Evolutionary conservation across 2,329 filamentous ascomycete genomes (phyloP), one percentile per base, ranked within the genome.

Genomic region (Botrytis pseudocinerea): DNA sequence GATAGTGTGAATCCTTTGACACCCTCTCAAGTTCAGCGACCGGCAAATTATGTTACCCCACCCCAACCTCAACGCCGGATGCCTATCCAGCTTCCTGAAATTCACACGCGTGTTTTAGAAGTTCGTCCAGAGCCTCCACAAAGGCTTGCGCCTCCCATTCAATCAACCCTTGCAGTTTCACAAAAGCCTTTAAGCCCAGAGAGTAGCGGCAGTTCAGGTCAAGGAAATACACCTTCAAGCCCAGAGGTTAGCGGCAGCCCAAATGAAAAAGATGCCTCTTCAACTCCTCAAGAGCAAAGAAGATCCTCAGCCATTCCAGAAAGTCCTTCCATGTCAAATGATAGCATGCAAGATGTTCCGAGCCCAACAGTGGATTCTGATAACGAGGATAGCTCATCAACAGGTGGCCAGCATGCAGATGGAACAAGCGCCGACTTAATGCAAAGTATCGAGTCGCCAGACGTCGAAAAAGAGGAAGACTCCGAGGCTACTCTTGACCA

Each of bases 361-460:
- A 68, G 48, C 18, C 65, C 65, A 57, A 57, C 5, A 32, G 48
- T 57, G 32, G 35, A 42, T 6, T 57, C 65, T 22, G 35, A 42
- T 28, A 25, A 44, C 35, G n/a, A 57, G 1, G 65, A 68, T 57
- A 18, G n/a, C n/a, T 57, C 48, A 32, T 20, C n/a, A 38, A 44
- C 25, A 32, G 12, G 3, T 68, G 42, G 10, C 6, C 65, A 57
- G 12, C 38, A 68, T 32, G 18, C n/a, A 57, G 65, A 42, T 68
- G 48, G 28, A 68, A 42, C 18, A 42, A 42, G n/a, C 12, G 48
- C 25, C 42, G 20, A 14, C 25, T 12, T 68, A 28, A 40, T 54
- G 4, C 22, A 48, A 57, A 68, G 65, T 57, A 57, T 57, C 25
- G 65, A 68, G 65, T 42, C 48, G 25, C 35, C 48, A 22, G 51